Evolutionary conservation across 495 filamentous ascomycete genomes (phyloP), one percentile per base, ranked within the genome.

Genomic region (Delitschia confertaspora): DNA sequence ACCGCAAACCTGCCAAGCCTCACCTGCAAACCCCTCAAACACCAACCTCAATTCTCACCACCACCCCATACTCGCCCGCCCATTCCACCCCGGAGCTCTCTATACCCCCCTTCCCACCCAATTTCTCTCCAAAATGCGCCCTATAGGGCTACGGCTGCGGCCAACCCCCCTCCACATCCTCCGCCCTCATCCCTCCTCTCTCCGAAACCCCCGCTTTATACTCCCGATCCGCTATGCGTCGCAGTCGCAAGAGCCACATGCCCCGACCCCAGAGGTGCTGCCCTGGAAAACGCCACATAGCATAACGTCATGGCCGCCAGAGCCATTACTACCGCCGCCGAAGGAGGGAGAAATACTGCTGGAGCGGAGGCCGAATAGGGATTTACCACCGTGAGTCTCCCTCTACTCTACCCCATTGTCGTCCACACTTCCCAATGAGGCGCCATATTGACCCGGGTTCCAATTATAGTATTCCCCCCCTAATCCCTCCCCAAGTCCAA

Each of bases 281-380:
- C 49, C 49, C 26, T 53, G 49, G 49, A 53, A 53, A 37, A 53
- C 49, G 38, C 49, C 49, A 13, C 49, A 53, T 22, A 53, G 49
- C 32, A 47, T 53, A 47, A 53, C 49, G 25, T 42, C 49, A 30
- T 53, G 49, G 49, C 49, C 49, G 8, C 49, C 49, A n/a, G 49
- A 53, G 32, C 49, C 36, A 4, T 38, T 53, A 7, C 37, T 53
- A 18, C 49, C 49, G 5, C 42, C 49, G 3, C 49, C 49, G 25
- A 47, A 33, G 19, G 49, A 53, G 6, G 49, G 49, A 16, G 49
- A 53, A 33, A 7, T 53, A 10, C 43, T 53, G 1, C 16, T 53
- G 17, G 49, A 53, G 14, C 36, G 49, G 24, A 31, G 16, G 19
- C 42, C 49, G 18, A 53, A 53, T 18, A 21, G 49, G 4, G 49